Conservation (phyloP, 2,329 filamentous ascomycete species). For the Emydomyces testavorans region DNA sequence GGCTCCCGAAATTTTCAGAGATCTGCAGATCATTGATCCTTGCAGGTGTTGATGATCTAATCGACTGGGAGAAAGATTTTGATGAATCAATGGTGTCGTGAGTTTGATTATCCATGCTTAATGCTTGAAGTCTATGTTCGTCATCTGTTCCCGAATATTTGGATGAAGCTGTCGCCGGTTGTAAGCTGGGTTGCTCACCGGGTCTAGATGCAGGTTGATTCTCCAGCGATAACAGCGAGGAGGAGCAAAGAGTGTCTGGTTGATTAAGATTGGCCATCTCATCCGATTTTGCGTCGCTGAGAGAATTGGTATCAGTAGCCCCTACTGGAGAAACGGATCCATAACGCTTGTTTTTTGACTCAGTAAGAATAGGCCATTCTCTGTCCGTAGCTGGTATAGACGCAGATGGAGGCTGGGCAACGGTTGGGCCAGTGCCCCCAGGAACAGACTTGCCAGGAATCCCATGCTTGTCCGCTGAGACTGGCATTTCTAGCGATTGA, state of each 20-base stretch:
- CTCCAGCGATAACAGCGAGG: not conserved
- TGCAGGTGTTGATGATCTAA: not conserved
- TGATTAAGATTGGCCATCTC: no score
- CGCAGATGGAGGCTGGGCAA: not conserved
- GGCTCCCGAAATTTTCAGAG: not conserved
- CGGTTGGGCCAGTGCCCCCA: not conserved
- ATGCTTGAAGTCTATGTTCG: not conserved
- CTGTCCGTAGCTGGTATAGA: not conserved
- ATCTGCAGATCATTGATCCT: not conserved
- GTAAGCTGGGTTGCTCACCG: not conserved
- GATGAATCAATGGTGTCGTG: not conserved
- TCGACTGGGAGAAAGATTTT: no score
- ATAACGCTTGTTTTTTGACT: not conserved
- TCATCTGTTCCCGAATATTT: not conserved
- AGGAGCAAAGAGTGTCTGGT: not conserved
- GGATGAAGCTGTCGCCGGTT: not conserved
- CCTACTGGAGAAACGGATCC: not conserved
- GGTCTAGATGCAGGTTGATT: not conserved
- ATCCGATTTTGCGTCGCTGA: not conserved
- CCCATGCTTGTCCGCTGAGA: not conserved
- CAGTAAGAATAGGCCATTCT: not conserved
- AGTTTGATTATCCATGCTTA: not conserved
- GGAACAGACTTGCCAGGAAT: not conserved
- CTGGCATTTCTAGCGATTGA: not conserved
- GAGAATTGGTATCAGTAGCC: not conserved